phyloP scores from a whole-genome alignment of 2,329 filamentous ascomycete species.

The Sarocladium oryzae region DNA sequence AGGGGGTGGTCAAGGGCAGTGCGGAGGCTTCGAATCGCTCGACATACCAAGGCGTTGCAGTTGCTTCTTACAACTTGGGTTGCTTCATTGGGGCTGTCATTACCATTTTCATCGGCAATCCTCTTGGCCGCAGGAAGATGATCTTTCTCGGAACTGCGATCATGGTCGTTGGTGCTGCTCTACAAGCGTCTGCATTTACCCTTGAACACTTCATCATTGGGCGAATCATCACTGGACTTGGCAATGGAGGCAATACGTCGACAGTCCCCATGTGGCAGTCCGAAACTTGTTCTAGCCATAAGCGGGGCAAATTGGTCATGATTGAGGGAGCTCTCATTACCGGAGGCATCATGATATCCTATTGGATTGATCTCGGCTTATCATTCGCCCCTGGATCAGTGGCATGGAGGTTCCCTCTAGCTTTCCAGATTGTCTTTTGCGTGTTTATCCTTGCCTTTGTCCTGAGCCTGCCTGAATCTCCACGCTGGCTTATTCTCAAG shows the following conservation, averaged over 20 bases:
- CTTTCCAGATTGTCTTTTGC: conserved; percentile 49
- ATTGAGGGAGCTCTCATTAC: conserved; percentile 54
- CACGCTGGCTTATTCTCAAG: conserved; percentile 40
- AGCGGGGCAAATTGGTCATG: conserved; percentile 55
- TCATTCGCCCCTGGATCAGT: conserved; percentile 38
- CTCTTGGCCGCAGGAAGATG: conserved; percentile 51
- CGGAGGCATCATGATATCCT: conserved; percentile 49
- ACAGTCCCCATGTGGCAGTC: conserved; percentile 55
- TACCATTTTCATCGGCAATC: conserved; percentile 59
- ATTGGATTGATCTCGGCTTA: conserved; percentile 56
- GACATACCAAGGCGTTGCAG: conserved; percentile 46
- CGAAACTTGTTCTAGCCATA: conserved; percentile 50
- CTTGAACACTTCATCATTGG: conserved; percentile 51
- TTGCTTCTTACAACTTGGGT: conserved; percentile 53
- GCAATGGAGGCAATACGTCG: conserved; percentile 51
- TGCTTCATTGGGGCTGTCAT: conserved; percentile 59
- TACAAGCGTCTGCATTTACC: conserved; percentile 51
- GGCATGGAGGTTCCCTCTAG: conserved; percentile 54
- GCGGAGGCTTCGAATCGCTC: conserved; percentile 35
- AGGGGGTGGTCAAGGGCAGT: conserved; percentile 26
- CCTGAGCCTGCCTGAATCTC: conserved; percentile 47
- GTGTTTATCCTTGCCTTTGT: conserved; percentile 49
- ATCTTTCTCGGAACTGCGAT: conserved; percentile 54
- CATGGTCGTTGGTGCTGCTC: conserved; percentile 49
- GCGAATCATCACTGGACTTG: conserved; percentile 52